Evolutionary conservation across 73 alveolate species (phyloP), one percentile per base, ranked within the genome.

Genomic region (Paramecium biaurelia): DNA sequence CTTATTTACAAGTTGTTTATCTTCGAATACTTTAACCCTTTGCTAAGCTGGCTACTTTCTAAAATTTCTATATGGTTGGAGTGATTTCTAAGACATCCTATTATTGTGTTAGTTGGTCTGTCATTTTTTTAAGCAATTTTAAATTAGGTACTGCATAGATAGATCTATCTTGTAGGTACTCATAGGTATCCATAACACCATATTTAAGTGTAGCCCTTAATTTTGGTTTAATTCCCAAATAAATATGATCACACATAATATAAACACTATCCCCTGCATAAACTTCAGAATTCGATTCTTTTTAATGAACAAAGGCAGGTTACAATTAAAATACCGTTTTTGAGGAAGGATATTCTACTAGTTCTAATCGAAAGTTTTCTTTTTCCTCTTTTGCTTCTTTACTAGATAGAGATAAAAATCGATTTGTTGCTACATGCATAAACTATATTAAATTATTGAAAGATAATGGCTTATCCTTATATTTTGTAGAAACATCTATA

Each of bases 181-280:
- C 42, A 30, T 18, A 41, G 2, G 45, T 79, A 79, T 79, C 74
- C 90, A 79, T 79, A 9, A 23, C 41, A 38, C 45, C 47, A 11
- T 30, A 24, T 10, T 45, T 79, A 38, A 79, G 43, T 2, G 90
- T 38, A 10, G 90, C 90, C 2, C 74, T 38, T 42, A 79, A 23
- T 42, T 79, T 79, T 12, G 90, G 90, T 20, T 43, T 79, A 10
- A 79, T 79, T 7, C 90, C 90, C 37, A 42, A 79, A 45, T 79
- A 79, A 12, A 79, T 45, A 24, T 79, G 70, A 23, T 79, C 42
- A 24, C 90, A 79, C 42, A 24, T 24, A 14, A 79, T 79, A 23
- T 79, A 79, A 8, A 79, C 90, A 79, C 90, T 79, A 79, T 79
- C 90, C 1, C 90, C 90, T 10, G 90, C 76, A 45, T 41, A 79